Evolutionary conservation across 805 yeast genomes (phyloP).

Genomic region (Phaffomyces antillensis): DNA sequence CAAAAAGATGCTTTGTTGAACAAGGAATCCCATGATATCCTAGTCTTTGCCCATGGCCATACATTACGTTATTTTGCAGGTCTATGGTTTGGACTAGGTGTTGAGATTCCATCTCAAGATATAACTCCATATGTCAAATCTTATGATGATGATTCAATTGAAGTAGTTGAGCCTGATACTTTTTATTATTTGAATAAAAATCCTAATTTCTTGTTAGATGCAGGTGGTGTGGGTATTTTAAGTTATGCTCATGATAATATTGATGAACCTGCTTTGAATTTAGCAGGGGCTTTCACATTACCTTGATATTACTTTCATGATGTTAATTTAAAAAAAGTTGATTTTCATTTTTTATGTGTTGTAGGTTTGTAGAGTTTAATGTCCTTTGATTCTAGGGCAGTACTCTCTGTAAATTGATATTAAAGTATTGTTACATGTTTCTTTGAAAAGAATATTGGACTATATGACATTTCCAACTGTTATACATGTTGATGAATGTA

Average conservation of each 20-base stretch:
- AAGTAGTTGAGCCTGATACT: constrained; percentile 26
- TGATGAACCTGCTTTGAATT: constrained; percentile 77
- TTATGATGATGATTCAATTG: constrained; percentile 23
- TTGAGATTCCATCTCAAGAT: constrained; percentile 12
- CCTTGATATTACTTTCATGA: constrained; percentile 19
- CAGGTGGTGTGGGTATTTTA: constrained; percentile 92
- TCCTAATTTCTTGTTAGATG: constrained; percentile 82
- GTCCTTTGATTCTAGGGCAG: no score
- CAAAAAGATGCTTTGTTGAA: constrained; percentile 48
- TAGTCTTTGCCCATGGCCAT: constrained; percentile 92
- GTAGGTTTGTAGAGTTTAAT: no score
- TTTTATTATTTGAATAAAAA: constrained; percentile 38
- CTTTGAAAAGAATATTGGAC: no score
- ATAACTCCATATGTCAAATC: constrained; percentile 16
- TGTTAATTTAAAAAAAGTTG: no score
- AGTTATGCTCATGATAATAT: constrained; percentile 82
- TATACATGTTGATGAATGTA: no score
- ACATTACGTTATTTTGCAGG: constrained; percentile 84
- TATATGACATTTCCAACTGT: no score
- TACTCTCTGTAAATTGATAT: no score
- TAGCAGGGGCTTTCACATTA: constrained; percentile 77
- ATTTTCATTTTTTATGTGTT: no score
- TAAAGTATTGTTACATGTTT: no score
- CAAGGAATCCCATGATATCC: constrained; percentile 56
- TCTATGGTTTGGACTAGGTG: constrained; percentile 59